These are phyloP conservation scores for Pichia sp. DNA, from an alignment of 1,139 yeast genomes.

Conservation along the genomic window DNA sequence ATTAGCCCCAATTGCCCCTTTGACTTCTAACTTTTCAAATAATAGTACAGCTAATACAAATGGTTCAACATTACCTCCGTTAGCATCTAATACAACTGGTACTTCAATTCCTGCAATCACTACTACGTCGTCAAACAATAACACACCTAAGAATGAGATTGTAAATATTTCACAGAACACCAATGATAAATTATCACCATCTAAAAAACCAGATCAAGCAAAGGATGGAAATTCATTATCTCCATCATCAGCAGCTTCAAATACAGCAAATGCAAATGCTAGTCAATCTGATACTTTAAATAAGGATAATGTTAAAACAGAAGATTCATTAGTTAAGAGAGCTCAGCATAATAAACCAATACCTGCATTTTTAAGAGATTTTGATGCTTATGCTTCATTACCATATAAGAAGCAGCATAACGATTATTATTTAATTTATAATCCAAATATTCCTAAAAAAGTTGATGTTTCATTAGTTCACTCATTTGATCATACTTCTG, in stretches of 20 bases:
- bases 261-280: conserved; percentile 6
- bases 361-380: conserved; percentile 75
- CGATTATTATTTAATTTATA: conserved; percentile 86
- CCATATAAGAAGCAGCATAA: conserved; percentile 77
- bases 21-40: background rate
- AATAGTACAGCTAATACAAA: conserved; percentile 4
- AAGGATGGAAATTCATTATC: background rate
- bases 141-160: background rate
- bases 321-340: conserved; percentile 33
- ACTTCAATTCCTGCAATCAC: background rate
- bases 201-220: conserved; percentile 5
- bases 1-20: conserved; percentile 3
- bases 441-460: conserved; percentile 71
- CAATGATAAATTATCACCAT: background rate
- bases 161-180: background rate
- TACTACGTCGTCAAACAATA: background rate
- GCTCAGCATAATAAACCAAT: conserved; percentile 65
- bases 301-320: conserved; percentile 17
- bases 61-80: conserved; percentile 6
- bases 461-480: conserved; percentile 86
- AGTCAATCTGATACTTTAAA: conserved; percentile 2
- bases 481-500: conserved; percentile 86
- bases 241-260: conserved; percentile 14
- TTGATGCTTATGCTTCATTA: conserved; percentile 73
- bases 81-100: background rate